phyloP scores from a whole-genome alignment of 306 rosid species.

The Vicia sativa region DNA sequence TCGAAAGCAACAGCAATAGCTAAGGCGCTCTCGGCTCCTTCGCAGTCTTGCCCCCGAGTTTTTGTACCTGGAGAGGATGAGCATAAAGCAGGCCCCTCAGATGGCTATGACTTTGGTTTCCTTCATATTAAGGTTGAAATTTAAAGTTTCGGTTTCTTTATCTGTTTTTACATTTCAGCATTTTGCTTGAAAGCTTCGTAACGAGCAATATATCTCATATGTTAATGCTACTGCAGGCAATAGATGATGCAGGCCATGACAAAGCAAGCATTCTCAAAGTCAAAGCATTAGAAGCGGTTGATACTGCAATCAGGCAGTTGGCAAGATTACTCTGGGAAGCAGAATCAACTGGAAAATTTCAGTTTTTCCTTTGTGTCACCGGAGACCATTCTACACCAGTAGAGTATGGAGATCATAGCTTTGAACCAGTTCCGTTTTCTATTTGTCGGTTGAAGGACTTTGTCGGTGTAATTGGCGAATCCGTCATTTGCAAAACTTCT shows the following conservation, averaged over 20 bases:
- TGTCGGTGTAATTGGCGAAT: slow-evolving; percentile 67
- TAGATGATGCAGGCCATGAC: slow-evolving; percentile 97
- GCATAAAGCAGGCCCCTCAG: slow-evolving; percentile 72
- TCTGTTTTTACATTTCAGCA: no score
- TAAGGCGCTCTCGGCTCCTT: slow-evolving; percentile 85
- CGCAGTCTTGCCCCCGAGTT: slow-evolving; percentile 59
- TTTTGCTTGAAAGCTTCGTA: no score
- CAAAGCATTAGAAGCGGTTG: slow-evolving; percentile 86
- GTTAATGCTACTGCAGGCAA: slow-evolving; percentile 69
- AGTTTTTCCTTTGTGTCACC: slow-evolving; percentile 75
- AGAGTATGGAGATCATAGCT: slow-evolving; percentile 99
- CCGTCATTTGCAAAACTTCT: slow-evolving; percentile 47
- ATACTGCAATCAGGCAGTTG: slow-evolving; percentile 79
- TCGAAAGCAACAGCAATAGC: slow-evolving; percentile 88
- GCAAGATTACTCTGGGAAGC: slow-evolving; percentile 89
- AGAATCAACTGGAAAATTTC: slow-evolving; percentile 65
- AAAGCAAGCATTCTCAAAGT: slow-evolving; percentile 83
- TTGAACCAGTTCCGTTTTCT: slow-evolving; percentile 87
- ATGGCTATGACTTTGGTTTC: slow-evolving; percentile 97
- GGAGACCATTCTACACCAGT: slow-evolving; percentile 99
- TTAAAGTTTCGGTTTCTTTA: slow-evolving; percentile 21
- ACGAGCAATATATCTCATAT: no score
- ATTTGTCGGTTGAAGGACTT: slow-evolving; percentile 77
- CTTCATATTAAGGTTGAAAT: slow-evolving; percentile 84
- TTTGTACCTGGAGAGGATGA: slow-evolving; percentile 92